Percentiles rank a stretch among this genome's conserved stretches.
phyloP scores from a whole-genome alignment of 352 stramenopile genomes.

The Globisporangium irregulare region DNA sequence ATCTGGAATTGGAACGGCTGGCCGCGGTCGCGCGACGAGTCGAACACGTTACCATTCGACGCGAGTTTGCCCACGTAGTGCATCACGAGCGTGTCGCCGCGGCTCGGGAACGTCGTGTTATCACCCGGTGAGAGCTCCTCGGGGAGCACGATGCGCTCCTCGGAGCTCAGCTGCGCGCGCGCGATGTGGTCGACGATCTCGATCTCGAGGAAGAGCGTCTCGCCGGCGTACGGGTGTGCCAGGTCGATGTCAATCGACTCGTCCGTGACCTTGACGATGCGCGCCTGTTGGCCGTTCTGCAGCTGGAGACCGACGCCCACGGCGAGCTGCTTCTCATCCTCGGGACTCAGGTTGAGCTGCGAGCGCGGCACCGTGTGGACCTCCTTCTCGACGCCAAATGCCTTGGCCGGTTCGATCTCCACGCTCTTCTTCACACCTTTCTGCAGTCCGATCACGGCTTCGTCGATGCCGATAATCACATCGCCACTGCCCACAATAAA shows the following conservation, averaged over 20 bases:
- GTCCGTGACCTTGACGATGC: constrained; percentile 64
- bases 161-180: constrained; percentile 35
- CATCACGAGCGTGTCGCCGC: constrained; percentile 79
- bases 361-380: constrained; percentile 63
- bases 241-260: constrained; percentile 76
- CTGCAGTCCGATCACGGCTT: constrained; percentile 59
- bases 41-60: constrained; percentile 61
- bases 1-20: constrained; percentile 83
- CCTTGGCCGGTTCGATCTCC: constrained; percentile 57
- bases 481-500: constrained; percentile 75
- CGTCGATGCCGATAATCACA: constrained; percentile 68
- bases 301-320: constrained; percentile 63
- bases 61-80: constrained; percentile 82
- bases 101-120: constrained; percentile 55
- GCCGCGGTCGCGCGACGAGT: constrained; percentile 70
- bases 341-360: constrained; percentile 65
- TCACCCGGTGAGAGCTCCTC: constrained; percentile 66
- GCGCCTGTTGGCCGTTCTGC: constrained; percentile 52
- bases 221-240: constrained; percentile 69
- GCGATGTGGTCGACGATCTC: constrained; percentile 63
- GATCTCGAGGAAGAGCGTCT: constrained; percentile 74
- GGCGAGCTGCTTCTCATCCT: constrained; percentile 65
- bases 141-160: constrained; percentile 70
- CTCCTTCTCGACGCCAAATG: constrained; percentile 65
- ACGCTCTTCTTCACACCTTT: constrained; percentile 66